These are phyloP conservation scores for Phytophthora megakarya DNA, from an alignment of 352 stramenopile genomes.

Conservation along the genomic window DNA sequence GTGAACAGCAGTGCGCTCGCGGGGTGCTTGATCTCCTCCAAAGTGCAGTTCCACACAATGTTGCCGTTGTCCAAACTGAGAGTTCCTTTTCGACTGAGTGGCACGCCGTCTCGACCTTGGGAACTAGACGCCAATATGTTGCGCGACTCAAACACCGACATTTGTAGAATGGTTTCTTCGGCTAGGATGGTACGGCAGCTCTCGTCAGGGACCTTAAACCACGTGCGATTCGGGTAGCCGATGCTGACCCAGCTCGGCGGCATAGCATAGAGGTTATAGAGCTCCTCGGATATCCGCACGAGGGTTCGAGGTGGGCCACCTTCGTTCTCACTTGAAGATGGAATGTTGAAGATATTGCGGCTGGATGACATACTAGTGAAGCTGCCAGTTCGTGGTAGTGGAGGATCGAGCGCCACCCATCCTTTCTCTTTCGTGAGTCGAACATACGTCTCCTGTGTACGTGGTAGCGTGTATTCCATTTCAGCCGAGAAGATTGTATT, in stretches of 20 bases:
- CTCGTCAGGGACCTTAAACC: slow-evolving; percentile 85
- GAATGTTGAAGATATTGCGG: slow-evolving; percentile 31
- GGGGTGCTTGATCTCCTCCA: slow-evolving; percentile 87
- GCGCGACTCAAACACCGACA: slow-evolving; percentile 72
- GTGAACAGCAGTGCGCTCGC: slow-evolving; percentile 80
- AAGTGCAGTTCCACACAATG: slow-evolving; percentile 60
- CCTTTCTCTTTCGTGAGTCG: slow-evolving; percentile 80
- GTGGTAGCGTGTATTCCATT: slow-evolving; percentile 81
- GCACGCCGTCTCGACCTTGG: slow-evolving; percentile 70
- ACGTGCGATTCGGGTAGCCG: slow-evolving; percentile 76
- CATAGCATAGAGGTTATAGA: slow-evolving; percentile 81
- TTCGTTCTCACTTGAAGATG: slow-evolving; percentile 24
- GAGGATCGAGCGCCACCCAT: slow-evolving; percentile 65
- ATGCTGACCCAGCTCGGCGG: slow-evolving; percentile 83
- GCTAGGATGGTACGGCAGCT: slow-evolving; percentile 63
- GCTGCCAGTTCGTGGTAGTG: slow-evolving; percentile 27
- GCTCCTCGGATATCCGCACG: slow-evolving; percentile 68
- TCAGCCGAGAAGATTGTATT: slow-evolving; percentile 79
- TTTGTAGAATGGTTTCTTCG: slow-evolving; percentile 75
- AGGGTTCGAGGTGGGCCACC: slow-evolving; percentile 40
- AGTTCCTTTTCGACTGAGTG: slow-evolving; percentile 58
- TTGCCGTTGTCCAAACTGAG: slow-evolving; percentile 54
- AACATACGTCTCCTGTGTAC: slow-evolving; percentile 75
- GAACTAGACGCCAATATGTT: slow-evolving; percentile 75
- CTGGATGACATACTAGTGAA: slow-evolving; percentile 27